Base-by-base conservation (phyloP, 768 basidiomycete genomes). In the Pluteus cervinus region DNA sequence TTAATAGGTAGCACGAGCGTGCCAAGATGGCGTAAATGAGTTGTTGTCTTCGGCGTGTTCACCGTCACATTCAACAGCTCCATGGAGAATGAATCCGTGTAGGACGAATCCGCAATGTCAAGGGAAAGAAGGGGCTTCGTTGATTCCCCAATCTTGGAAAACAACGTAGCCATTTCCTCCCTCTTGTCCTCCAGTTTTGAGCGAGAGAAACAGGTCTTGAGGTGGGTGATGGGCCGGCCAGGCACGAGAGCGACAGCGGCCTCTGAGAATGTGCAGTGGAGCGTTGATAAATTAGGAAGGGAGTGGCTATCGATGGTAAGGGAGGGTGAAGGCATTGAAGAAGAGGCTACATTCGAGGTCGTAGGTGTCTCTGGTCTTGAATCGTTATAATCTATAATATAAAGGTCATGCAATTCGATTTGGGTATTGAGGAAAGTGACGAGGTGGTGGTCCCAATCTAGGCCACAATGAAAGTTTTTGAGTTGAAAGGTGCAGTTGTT, bases 261-360 rank as follows among this genome's bases (percentile, higher is more conserved):
- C 54, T 79, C 79, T 12, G 72, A 59, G 54, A 82, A 82, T 2
- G 80, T 80, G 55, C 81, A 83, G 56, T 82, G 78, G 28, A 84
- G 53, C 17, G 60, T 68, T 4, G 71, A 61, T 16, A 83, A 58
- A 32, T 60, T 58, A 24, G 75, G 72, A 17, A 83, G 65, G 24
- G 66, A 48, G 24, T 52, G 33, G 45, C 52, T 30, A 52, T 53
- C 41, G 40, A 63, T 42, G 24, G 50, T 28, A 39, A 15, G 50
- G 46, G 52, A 5, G 15, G 34, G 33, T 11, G 42, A 24, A 21
- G 33, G 41, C 18, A 36, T 24, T 5, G 48, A 43, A 15, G 7
- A 36, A 43, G 28, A 40, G 17, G 44, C 46, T 30, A 52, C 41
- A 42, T 62, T 55, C 42, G 61, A 46, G n/a, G 52, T 18, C 32